Base-by-base conservation (phyloP, 192 early-diverging fungal species). In the Anaeromyces robustus region DNA sequence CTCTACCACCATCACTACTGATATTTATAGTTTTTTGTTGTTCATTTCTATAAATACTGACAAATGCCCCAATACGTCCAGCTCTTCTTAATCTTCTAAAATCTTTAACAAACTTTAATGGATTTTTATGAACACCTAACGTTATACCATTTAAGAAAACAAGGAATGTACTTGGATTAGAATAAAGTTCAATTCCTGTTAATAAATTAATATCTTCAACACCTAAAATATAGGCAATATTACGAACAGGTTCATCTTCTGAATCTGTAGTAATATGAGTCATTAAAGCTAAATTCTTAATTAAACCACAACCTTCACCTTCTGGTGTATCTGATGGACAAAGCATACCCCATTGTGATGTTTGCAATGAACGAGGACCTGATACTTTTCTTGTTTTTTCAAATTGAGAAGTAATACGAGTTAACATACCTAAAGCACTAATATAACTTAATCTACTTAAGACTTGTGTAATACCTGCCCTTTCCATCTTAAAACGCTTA, bases 401-500 rank as follows among this genome's bases (percentile, higher is more conserved):
- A 87, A 98, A 97, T 87, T 99, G 97, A 30, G 93, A 94, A 80
- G 88, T 92, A 78, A 99, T 98, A 82, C 97, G 89, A 16, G 97
- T 99, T 91, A 99, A 93, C 95, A 97, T 99, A 77, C 97, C 97
- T 78, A 99, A 85, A 0, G 96, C 96, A 0, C 94, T 92, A 79
- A 99, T 94, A 82, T 96, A 99, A 83, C 92, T 94, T 37, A 99
- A 85, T 19, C 97, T 93, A 52, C 93, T 93, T 77, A 99, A 86
- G 6, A 98, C 96, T 78, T 99, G 97, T 13, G 96, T 99, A 77
- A 99, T 94, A 37, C 97, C 97, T 17, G 96, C 94, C 18, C 96
- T 90, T 83, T 99, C 97, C 96, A 99, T 98, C 86, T 96, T 98
- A 90, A 99, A 99, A 84, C 97, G 96, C 87, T 97, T 97, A 79